Evolutionary conservation across 805 yeast species (phyloP), one percentile per base, ranked within the genome.

Genomic region (Candida loeiensis): DNA sequence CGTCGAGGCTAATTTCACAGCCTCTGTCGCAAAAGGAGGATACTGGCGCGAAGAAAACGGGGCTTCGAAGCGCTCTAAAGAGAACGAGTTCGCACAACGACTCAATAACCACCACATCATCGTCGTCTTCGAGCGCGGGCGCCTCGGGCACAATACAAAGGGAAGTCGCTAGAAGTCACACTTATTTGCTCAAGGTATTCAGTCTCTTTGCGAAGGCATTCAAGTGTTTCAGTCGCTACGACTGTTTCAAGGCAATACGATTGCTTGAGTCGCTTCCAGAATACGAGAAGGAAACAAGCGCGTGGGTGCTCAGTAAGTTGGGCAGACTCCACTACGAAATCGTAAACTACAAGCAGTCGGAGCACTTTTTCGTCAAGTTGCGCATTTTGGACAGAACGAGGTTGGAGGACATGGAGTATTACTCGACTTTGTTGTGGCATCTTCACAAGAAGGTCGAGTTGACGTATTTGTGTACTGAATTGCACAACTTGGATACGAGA

Each of bases 351-450:
- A 81, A 79, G 43, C 84, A 83, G 59, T 75, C 95, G 6, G 85
- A 80, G 45, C 58, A 66, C 31, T 79, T 74, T 49, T 91, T 85
- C 54, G 62, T 63, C 13, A 72, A 71, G 48, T 68, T 93, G 40
- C 71, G 95, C 39, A 66, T 66, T 40, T 44, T 82, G 18, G 96
- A 89, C 61, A 76, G 91, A 30, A 85, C 90, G 8, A 71, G 98
- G 41, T 57, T 82, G 12, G 80, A 79, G 45, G 98, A 89, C 56
- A 87, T 91, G 93, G 98, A 93, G 54, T 79, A 81, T 50, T 89
- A 78, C 55, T 88, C 96, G 0, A 91, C 98, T 0, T 67, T 89
- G 20, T 69, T 91, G 43, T 91, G 99, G 99, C 98, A 93, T 65
- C 63, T 89, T 36, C 91, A 85, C 41, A 82, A 81, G 53, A 89